Percentiles rank a stretch among this genome's conserved stretches.
Evolutionary conservation across 768 basidiomycete species (phyloP).

Genomic region (Auricularia cornea): DNA sequence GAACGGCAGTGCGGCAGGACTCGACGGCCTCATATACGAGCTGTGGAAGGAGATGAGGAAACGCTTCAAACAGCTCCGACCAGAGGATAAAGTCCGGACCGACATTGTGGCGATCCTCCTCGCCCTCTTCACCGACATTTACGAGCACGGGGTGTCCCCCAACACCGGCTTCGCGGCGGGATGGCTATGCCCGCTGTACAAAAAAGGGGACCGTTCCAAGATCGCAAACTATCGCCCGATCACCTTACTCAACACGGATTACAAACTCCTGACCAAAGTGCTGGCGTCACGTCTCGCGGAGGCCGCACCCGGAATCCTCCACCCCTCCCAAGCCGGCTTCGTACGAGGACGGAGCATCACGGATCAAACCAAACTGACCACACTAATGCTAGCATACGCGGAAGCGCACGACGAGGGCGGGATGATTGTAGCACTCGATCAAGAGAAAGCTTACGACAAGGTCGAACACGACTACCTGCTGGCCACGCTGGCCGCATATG

Average conservation of each 20-base stretch:
- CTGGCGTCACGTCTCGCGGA: slow-evolving; percentile 14
- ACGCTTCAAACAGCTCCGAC: too few species aligned
- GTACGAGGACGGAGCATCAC: slow-evolving; percentile 22
- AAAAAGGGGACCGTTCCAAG: slow-evolving; percentile 22
- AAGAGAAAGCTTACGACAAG: slow-evolving; percentile 16
- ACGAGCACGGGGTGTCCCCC: slow-evolving; percentile 12
- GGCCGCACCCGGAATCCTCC: slow-evolving; percentile 13
- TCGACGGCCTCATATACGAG: not conserved
- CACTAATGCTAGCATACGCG: slow-evolving; percentile 10
- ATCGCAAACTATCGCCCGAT: slow-evolving; percentile 16
- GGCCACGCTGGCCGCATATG: not conserved
- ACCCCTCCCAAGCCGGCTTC: slow-evolving; percentile 33
- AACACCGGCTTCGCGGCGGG: slow-evolving; percentile 20
- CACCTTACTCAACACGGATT: slow-evolving; percentile 22
- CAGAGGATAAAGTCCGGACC: too few species aligned
- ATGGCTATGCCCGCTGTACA: slow-evolving; percentile 31
- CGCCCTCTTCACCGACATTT: slow-evolving; percentile 39
- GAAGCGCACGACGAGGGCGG: slow-evolving; percentile 10
- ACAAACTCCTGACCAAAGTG: slow-evolving; percentile 23
- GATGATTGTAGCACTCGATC: slow-evolving; percentile 9
- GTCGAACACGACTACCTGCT: slow-evolving; percentile 14
- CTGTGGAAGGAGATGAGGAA: not conserved
- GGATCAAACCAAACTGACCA: slow-evolving; percentile 23
- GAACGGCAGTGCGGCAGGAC: not conserved
- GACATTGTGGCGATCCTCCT: slow-evolving; percentile 12